phyloP scores from a whole-genome alignment of 331 rosid genomes.

The Prunus yedoensis region DNA sequence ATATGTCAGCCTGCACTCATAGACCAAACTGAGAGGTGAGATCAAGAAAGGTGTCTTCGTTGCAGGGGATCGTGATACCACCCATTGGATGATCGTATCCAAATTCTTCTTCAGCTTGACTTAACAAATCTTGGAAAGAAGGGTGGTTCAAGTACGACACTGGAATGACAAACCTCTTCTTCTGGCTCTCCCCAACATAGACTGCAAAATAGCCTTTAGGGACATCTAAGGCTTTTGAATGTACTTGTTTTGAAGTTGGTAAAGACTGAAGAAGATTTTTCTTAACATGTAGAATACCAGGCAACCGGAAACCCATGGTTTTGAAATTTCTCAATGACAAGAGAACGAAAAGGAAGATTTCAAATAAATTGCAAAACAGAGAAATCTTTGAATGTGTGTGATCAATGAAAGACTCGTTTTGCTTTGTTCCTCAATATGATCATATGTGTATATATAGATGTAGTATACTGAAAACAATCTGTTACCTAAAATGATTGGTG shows the following conservation, averaged over 20 bases:
- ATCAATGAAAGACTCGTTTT: no score
- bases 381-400: background rate
- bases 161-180: conserved; percentile 30
- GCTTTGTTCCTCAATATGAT: background rate
- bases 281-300: conserved; percentile 1
- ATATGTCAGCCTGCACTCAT: background rate
- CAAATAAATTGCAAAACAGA: background rate
- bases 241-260: background rate
- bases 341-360: background rate
- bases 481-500: background rate
- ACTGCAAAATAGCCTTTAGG: conserved; percentile 34
- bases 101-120: conserved; percentile 32
- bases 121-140: conserved; percentile 20
- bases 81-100: conserved; percentile 39
- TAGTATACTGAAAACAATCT: no score
- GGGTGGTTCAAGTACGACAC: conserved; percentile 19
- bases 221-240: conserved; percentile 6
- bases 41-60: conserved; percentile 24
- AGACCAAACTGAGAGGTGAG: conserved; percentile 15
- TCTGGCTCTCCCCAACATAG: conserved; percentile 28
- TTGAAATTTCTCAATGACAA: background rate
- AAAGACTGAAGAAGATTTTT: background rate
- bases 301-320: conserved; percentile 27
- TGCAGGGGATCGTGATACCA: conserved; percentile 35
- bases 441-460: background rate